Percentiles rank a stretch among this genome's conserved stretches.
These are phyloP conservation scores for Neonectria punicea DNA, from an alignment of 2,329 filamentous ascomycete species.

Conservation along the genomic window DNA sequence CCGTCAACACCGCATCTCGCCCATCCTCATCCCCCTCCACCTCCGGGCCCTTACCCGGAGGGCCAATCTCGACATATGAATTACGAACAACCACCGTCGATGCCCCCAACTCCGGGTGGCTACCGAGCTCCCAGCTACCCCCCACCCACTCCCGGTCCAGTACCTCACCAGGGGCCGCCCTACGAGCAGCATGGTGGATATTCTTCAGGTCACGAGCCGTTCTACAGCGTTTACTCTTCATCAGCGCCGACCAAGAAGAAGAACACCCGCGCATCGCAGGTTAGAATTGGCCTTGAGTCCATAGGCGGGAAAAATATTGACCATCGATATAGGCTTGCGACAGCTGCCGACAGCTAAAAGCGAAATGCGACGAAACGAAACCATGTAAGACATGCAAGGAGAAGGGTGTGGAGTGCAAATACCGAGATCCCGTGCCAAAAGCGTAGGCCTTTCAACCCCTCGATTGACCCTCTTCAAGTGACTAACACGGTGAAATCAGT, in stretches of 20 bases:
- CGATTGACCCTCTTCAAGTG: background rate
- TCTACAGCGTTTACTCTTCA: conserved; percentile 56
- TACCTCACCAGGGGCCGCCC: conserved; percentile 48
- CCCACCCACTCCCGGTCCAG: conserved; percentile 54
- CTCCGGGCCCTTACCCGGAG: conserved; percentile 54
- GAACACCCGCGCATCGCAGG: conserved; percentile 73
- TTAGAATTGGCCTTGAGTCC: conserved; percentile 39
- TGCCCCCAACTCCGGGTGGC: conserved; percentile 57
- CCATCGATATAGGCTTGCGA: conserved; percentile 79
- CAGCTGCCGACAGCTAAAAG: conserved; percentile 86
- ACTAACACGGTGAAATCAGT: conserved; percentile 46
- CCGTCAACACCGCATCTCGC: conserved; percentile 47
- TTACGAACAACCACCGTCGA: conserved; percentile 60
- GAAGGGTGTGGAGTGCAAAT: conserved; percentile 84
- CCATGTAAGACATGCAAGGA: conserved; percentile 90
- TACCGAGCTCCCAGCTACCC: conserved; percentile 56
- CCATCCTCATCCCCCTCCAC: conserved; percentile 46
- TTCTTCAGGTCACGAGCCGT: conserved; percentile 48
- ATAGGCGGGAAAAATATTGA: conserved; percentile 22
- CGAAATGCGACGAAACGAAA: conserved; percentile 89
- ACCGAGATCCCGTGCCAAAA: conserved; percentile 89
- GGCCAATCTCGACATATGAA: conserved; percentile 63
- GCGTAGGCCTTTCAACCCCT: conserved; percentile 69
- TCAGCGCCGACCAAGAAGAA: conserved; percentile 64
- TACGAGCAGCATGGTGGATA: conserved; percentile 52